Base-by-base conservation (phyloP, 164 flowering plant species). In the Pachysandra terminalis region DNA sequence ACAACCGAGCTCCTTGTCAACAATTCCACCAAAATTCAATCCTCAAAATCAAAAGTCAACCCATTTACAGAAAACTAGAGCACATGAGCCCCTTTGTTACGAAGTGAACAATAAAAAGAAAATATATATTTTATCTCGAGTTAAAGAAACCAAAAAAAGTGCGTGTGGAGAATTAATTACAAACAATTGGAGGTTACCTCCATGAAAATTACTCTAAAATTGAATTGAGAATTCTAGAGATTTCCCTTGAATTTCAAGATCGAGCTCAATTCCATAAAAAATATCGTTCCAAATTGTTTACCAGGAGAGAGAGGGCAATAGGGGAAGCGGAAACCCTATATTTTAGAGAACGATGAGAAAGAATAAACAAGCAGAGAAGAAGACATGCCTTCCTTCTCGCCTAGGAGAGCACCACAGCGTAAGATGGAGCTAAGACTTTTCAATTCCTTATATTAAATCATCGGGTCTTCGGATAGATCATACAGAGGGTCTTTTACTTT, bases 181-280 rank as follows among this genome's bases (percentile, higher is more conserved):
- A 24, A 0, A 45, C 25, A 63, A 37, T 54, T 15, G 19, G 5
- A 19, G 14, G 4, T 26, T 28, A 71, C 74, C 74, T 71, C 74
- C 69, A 65, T 66, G 32, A 15, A 32, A 53, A 35, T 25, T 26
- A 56, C 21, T 21, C 40, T 10, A 21, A 57, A 56, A 21, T 63
- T 24, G 54, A 69, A 56, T 59, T 52, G 22, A 40, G n/a, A 67
- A 71, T 35, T 35, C 22, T 28, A 75, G 48, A 61, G 65, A 56
- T 59, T 52, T 49, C 5, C 55, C 66, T 55, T 49, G 64, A 52
- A 40, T 56, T 55, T 25, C 60, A 49, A 26, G 65, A 66, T 51
- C 53, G 61, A 63, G 68, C 67, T 62, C 53, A 41, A 73, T 64
- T 63, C 58, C 45, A 59, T 51, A 24, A 41, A 59, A 62, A 19